phyloP scores from a whole-genome alignment of 1,284 basidiomycete species.

The Coriolopsis trogii region DNA sequence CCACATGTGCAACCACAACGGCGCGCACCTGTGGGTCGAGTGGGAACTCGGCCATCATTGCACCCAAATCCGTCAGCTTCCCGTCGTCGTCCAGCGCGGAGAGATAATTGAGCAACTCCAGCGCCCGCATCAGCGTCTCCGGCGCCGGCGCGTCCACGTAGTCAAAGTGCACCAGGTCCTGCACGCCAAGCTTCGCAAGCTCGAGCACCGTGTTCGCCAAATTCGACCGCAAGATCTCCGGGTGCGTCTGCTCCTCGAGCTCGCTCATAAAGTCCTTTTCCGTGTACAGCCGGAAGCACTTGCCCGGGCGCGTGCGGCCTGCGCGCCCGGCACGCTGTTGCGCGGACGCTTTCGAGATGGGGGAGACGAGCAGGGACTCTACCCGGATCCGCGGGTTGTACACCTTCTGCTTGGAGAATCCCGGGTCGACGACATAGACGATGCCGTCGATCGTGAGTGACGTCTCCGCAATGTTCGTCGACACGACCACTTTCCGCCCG shows the following conservation, averaged over 20 bases:
- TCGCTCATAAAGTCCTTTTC: slow-evolving; percentile 97
- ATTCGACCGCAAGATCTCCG: slow-evolving; percentile 93
- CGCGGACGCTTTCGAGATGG: slow-evolving; percentile 96
- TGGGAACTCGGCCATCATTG: slow-evolving; percentile 97
- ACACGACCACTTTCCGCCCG: slow-evolving; percentile 93
- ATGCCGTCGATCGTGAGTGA: slow-evolving; percentile 98
- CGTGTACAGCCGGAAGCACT: slow-evolving; percentile 97
- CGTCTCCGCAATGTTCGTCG: slow-evolving; percentile 98
- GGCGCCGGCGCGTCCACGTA: slow-evolving; percentile 97
- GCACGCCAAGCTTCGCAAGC: slow-evolving; percentile 91
- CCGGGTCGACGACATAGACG: slow-evolving; percentile 98
- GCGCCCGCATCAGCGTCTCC: slow-evolving; percentile 96
- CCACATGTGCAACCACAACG: background rate
- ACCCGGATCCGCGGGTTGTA: slow-evolving; percentile 97
- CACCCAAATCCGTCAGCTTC: slow-evolving; percentile 84
- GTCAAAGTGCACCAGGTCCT: slow-evolving; percentile 90
- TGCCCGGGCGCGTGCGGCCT: slow-evolving; percentile 93
- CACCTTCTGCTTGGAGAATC: slow-evolving; percentile 97
- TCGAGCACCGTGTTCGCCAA: slow-evolving; percentile 94
- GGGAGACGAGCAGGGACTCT: slow-evolving; percentile 91
- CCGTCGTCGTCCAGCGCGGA: slow-evolving; percentile 95
- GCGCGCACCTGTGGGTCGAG: slow-evolving; percentile 86
- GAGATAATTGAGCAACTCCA: slow-evolving; percentile 94
- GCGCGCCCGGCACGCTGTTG: slow-evolving; percentile 97
- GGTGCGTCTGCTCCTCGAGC: slow-evolving; percentile 95